Evolutionary conservation across 352 stramenopile species (phyloP), one percentile per base, ranked within the genome.

Genomic region (Globisporangium paroecandrum): DNA sequence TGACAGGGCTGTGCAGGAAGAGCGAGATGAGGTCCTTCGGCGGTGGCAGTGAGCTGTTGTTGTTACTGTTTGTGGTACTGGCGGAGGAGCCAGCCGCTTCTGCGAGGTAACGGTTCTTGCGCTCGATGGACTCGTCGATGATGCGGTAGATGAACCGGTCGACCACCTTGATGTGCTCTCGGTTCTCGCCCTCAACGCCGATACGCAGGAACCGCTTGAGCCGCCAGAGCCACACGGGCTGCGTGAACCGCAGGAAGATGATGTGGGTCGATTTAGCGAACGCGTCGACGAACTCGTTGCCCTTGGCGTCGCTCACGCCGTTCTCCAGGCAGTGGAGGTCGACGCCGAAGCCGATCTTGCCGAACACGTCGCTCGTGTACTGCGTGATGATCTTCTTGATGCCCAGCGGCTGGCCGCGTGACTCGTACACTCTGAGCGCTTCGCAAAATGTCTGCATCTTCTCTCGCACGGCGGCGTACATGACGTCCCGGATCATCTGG

Each of bases 301-400:
- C 27, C 15, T 59, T 41, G 12, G 5, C 13, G 4, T 27, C 54
- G 4, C 15, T 12, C 1, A 41, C 13, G 12, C 54, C 27, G 2
- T 59, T 38, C 27, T 59, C 54, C 10, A 59, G 54, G 18, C 54
- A 59, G 13, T 59, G 0, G 13, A 92, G 68, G 18, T 91, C 74
- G 20, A 89, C 72, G 24, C 83, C 82, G 71, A 94, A 92, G 32
- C 78, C 82, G 55, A 92, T 87, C 38, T 87, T 82, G 20, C 75
- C 82, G 70, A 94, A 91, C 41, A 88, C 76, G 59, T 94, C 85
- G 68, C 87, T 83, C 13, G 85, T 90, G 64, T 89, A 85, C 34
- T 80, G 72, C 29, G 75, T 72, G 27, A 89, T 72, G 3, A 89
- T 69, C 6, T 64, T 70, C 57, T 85, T 83, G 63, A 22, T 22